A percentile compares a stretch with the other conserved stretches of the same genome.
Evolutionary conservation across 2,329 filamentous ascomycete species (phyloP).

Genomic region (Karstenula rhodostoma): DNA sequence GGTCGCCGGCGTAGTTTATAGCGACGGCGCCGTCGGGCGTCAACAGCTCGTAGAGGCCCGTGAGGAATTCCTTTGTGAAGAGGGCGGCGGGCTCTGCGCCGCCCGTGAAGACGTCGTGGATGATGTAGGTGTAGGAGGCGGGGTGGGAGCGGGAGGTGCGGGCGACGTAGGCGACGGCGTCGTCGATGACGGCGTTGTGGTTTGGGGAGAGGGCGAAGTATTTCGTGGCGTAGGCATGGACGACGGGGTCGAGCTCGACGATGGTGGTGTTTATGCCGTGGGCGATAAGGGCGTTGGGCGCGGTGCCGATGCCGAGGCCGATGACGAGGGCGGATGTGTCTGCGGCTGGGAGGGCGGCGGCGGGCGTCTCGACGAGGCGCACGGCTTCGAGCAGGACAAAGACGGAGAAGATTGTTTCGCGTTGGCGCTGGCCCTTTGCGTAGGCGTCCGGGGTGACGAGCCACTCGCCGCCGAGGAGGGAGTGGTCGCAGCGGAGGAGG

Average conservation of each 20-base stretch:
- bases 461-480: slow-evolving; percentile 93
- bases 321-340: slow-evolving; percentile 84
- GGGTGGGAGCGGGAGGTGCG: slow-evolving; percentile 57
- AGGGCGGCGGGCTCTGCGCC: slow-evolving; percentile 88
- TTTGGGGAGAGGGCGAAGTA: slow-evolving; percentile 84
- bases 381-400: slow-evolving; percentile 96
- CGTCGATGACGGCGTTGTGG: slow-evolving; percentile 80
- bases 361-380: slow-evolving; percentile 70
- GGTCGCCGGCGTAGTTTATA: slow-evolving; percentile 95
- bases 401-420: slow-evolving; percentile 93
- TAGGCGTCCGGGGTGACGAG: slow-evolving; percentile 60
- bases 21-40: slow-evolving; percentile 83
- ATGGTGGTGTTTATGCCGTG: slow-evolving; percentile 94
- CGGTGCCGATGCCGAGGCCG: slow-evolving; percentile 91
- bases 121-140: slow-evolving; percentile 81
- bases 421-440: slow-evolving; percentile 60
- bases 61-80: slow-evolving; percentile 86
- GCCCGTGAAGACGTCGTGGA: slow-evolving; percentile 98
- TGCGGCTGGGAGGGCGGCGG: slow-evolving; percentile 63
- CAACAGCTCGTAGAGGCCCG: slow-evolving; percentile 73
- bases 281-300: slow-evolving; percentile 82
- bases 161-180: slow-evolving; percentile 76
- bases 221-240: slow-evolving; percentile 81
- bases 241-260: slow-evolving; percentile 91
- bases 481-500: slow-evolving; percentile 91